A percentile compares a stretch with the other conserved stretches of the same genome.
Conservation (phyloP, 371 early-diverging fungal species). For the Coemansia sp. region DNA sequence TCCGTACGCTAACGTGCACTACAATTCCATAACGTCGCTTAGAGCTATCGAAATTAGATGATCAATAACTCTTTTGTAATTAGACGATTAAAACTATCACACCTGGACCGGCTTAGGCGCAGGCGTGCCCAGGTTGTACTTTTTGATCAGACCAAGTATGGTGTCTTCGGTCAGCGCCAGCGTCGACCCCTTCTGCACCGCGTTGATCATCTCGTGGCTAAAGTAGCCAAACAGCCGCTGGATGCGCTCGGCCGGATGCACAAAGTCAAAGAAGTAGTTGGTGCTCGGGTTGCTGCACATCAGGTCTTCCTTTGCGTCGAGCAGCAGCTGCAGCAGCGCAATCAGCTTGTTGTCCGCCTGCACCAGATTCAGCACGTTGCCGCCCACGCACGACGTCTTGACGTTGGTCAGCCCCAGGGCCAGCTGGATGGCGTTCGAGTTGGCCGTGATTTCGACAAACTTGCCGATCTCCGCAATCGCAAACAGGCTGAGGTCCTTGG, state of each 20-base stretch:
- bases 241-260: conserved; percentile 41
- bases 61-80: too few relatives aligned
- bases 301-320: conserved; percentile 21
- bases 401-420: conserved; percentile 33
- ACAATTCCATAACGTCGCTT: too few relatives aligned
- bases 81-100: background rate
- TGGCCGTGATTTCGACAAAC: conserved; percentile 32
- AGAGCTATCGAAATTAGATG: too few relatives aligned
- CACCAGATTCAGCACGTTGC: conserved; percentile 19
- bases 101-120: conserved; percentile 25
- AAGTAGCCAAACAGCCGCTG: conserved; percentile 41
- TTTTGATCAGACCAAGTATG: conserved; percentile 21
- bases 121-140: conserved; percentile 22
- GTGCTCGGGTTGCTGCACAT: conserved; percentile 33
- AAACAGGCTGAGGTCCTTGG: conserved; percentile 13
- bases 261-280: conserved; percentile 35
- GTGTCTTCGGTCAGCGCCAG: conserved; percentile 20
- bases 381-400: conserved; percentile 23
- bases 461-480: conserved; percentile 21
- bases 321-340: conserved; percentile 14
- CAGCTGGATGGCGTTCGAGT: conserved; percentile 10
- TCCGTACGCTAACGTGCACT: too few relatives aligned
- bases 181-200: conserved; percentile 1
- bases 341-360: conserved; percentile 24
- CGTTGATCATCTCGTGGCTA: conserved; percentile 7